Evolutionary conservation across 495 filamentous ascomycete species (phyloP).

Genomic region (Daldinia decipiens): DNA sequence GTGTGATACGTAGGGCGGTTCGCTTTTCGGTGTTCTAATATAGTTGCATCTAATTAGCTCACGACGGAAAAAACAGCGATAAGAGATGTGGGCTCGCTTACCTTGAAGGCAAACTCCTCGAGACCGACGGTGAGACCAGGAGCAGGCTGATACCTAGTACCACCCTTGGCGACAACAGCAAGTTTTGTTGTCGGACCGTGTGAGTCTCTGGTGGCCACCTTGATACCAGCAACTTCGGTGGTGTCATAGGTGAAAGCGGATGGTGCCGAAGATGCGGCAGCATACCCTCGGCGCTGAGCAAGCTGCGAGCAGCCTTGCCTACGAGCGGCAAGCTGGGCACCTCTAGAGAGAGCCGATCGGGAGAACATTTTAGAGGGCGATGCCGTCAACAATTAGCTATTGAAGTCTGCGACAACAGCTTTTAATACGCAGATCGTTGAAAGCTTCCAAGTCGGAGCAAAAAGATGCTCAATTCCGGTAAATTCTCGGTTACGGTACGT

Average conservation of each 20-base stretch:
- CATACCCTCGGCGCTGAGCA: slow-evolving; percentile 76
- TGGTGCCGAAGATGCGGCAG: slow-evolving; percentile 73
- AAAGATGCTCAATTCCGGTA: slow-evolving; percentile 53
- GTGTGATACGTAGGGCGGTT: slow-evolving; percentile 87
- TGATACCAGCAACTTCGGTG: slow-evolving; percentile 84
- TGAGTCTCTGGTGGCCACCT: slow-evolving; percentile 88
- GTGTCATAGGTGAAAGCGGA: slow-evolving; percentile 86
- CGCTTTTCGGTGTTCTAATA: slow-evolving; percentile 83
- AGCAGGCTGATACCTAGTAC: slow-evolving; percentile 86
- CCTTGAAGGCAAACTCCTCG: slow-evolving; percentile 96
- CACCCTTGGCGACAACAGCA: slow-evolving; percentile 90
- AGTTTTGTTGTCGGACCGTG: slow-evolving; percentile 88
- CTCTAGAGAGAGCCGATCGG: slow-evolving; percentile 79
- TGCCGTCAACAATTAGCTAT: slow-evolving; percentile 61
- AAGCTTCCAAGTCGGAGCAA: slow-evolving; percentile 35
- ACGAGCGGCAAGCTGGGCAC: slow-evolving; percentile 79
- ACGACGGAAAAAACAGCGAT: slow-evolving; percentile 37
- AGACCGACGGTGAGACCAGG: slow-evolving; percentile 91
- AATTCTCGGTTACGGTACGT: slow-evolving; percentile 49
- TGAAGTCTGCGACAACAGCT: slow-evolving; percentile 52
- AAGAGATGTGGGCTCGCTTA: slow-evolving; percentile 60
- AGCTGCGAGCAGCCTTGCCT: slow-evolving; percentile 68
- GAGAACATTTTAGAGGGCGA: slow-evolving; percentile 79
- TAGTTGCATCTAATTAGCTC: slow-evolving; percentile 60
- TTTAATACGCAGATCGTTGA: slow-evolving; percentile 39